phyloP scores from a whole-genome alignment of 2,329 filamentous ascomycete species.

The Penicillium sp. region DNA sequence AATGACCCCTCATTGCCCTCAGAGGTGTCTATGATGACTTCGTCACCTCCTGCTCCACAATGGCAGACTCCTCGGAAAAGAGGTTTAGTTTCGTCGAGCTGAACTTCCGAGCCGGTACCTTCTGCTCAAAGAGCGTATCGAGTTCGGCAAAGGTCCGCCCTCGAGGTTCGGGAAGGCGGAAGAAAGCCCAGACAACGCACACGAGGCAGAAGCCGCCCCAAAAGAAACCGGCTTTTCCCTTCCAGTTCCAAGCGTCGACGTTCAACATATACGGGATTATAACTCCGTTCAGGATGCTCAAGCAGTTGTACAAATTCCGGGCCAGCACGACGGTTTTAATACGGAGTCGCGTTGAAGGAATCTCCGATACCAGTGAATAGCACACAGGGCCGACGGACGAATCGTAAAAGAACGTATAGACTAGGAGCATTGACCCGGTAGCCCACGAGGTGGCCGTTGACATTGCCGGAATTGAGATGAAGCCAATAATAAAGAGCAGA shows the following conservation, averaged over 20 bases:
- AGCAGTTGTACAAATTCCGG: constrained; percentile 6
- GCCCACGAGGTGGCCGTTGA: constrained; percentile 4
- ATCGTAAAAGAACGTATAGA: constrained; percentile 13
- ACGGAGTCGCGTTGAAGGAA: constrained; percentile 9
- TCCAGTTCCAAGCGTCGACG: constrained; percentile 27
- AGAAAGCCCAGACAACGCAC: background rate
- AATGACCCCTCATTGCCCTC: no score
- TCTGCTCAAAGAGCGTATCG: constrained; percentile 1
- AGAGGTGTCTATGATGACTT: background rate
- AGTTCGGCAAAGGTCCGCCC: background rate
- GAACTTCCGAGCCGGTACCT: background rate
- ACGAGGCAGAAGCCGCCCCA: constrained; percentile 21
- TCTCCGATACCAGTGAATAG: constrained; percentile 11
- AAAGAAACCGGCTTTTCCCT: constrained; percentile 34
- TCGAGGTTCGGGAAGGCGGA: background rate
- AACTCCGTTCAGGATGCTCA: constrained; percentile 5
- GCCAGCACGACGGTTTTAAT: constrained; percentile 7
- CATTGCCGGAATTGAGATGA: background rate
- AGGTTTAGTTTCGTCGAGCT: background rate
- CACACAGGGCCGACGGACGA: constrained; percentile 10
- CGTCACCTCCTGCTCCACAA: background rate
- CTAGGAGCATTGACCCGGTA: constrained; percentile 5
- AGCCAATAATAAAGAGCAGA: background rate
- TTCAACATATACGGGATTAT: constrained; percentile 12
- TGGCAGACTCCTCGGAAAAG: background rate